phyloP scores from a whole-genome alignment of 1,139 yeast genomes.

The Yamadazyma taylorii region DNA sequence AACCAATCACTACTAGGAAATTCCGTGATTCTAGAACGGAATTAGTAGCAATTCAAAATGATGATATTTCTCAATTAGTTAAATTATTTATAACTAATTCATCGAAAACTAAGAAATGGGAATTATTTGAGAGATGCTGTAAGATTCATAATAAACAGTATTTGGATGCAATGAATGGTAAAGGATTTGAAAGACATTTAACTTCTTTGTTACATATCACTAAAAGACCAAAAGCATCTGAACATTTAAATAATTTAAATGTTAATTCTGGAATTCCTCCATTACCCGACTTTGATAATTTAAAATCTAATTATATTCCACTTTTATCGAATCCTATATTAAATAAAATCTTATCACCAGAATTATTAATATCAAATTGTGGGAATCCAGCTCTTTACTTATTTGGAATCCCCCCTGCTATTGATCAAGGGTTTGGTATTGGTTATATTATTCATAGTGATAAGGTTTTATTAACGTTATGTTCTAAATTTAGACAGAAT shows the following conservation, averaged over 20 bases:
- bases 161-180: constrained; percentile 55
- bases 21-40: constrained; percentile 71
- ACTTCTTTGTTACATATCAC: constrained; percentile 56
- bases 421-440: constrained; percentile 72
- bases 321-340: constrained; percentile 60
- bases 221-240: constrained; percentile 29
- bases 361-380: constrained; percentile 55
- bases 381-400: constrained; percentile 75
- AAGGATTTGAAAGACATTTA: constrained; percentile 71
- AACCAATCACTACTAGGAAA: constrained; percentile 71
- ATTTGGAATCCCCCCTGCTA: constrained; percentile 77
- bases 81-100: constrained; percentile 60
- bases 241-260: constrained; percentile 45
- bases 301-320: constrained; percentile 35
- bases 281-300: constrained; percentile 21
- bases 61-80: constrained; percentile 51
- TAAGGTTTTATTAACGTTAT: constrained; percentile 56
- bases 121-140: constrained; percentile 52
- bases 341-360: constrained; percentile 43
- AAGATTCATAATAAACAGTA: constrained; percentile 50
- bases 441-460: constrained; percentile 75
- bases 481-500: constrained; percentile 75
- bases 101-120: constrained; percentile 49
- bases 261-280: constrained; percentile 33
- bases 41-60: constrained; percentile 63